phyloP scores from a whole-genome alignment of 2,329 filamentous ascomycete species.

The Xylariaceae sp. region DNA sequence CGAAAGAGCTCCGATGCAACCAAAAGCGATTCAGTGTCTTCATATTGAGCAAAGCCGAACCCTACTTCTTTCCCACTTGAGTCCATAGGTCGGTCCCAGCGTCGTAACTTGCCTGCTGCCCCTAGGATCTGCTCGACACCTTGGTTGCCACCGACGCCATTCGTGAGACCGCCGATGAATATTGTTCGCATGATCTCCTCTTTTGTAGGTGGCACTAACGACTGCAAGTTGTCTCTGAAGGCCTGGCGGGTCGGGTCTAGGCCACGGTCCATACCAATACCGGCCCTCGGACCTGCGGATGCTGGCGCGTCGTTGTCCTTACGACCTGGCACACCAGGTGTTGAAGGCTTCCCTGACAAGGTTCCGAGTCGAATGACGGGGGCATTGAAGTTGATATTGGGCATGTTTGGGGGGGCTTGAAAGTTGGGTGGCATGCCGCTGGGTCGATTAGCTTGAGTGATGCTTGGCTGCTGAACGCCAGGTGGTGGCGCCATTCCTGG shows the following conservation, averaged over 20 bases:
- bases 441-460: constrained; percentile 72
- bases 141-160: constrained; percentile 70
- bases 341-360: constrained; percentile 58
- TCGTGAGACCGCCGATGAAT: constrained; percentile 81
- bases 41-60: constrained; percentile 95
- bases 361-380: constrained; percentile 93
- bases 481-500: constrained; percentile 77
- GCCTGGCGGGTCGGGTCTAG: constrained; percentile 64
- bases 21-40: constrained; percentile 82
- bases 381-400: constrained; percentile 97
- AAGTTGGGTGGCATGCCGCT: constrained; percentile 78
- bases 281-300: constrained; percentile 41
- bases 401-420: constrained; percentile 84
- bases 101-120: constrained; percentile 71
- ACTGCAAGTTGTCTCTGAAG: constrained; percentile 64
- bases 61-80: constrained; percentile 65
- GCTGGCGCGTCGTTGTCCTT: constrained; percentile 43
- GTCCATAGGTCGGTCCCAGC: constrained; percentile 77
- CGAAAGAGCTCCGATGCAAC: constrained; percentile 80
- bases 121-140: constrained; percentile 73
- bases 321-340: constrained; percentile 39
- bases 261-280: constrained; percentile 59
- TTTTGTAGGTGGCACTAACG: constrained; percentile 73
- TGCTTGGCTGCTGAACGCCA: constrained; percentile 70
- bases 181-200: constrained; percentile 92